These are phyloP conservation scores for Blastobotrys robertii DNA, from an alignment of 805 yeast species.

Conservation along the genomic window DNA sequence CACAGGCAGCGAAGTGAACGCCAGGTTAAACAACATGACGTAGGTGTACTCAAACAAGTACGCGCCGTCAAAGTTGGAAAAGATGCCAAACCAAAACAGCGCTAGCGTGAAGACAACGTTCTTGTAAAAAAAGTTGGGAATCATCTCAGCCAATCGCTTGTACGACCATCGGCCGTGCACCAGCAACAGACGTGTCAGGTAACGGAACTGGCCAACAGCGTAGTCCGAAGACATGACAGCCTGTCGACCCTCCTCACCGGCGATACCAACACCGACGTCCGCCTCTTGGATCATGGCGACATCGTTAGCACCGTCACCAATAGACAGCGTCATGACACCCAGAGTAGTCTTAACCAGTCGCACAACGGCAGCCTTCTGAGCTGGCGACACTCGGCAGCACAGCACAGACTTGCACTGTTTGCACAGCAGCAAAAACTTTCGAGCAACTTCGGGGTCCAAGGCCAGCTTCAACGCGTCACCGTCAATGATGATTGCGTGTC, in stretches of 20 bases:
- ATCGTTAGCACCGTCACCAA: conserved; percentile 84
- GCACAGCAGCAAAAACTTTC: conserved; percentile 59
- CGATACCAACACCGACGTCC: conserved; percentile 76
- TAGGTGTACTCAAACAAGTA: conserved; percentile 71
- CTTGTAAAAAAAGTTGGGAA: conserved; percentile 73
- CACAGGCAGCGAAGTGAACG: conserved; percentile 74
- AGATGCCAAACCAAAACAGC: conserved; percentile 71
- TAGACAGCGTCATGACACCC: conserved; percentile 69
- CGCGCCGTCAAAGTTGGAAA: conserved; percentile 61
- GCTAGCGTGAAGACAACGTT: conserved; percentile 67
- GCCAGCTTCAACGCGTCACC: conserved; percentile 57
- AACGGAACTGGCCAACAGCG: conserved; percentile 73
- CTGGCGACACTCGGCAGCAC: conserved; percentile 80
- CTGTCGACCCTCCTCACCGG: conserved; percentile 81
- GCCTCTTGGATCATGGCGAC: conserved; percentile 87
- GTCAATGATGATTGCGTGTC: conserved; percentile 58
- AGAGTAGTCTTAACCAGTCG: conserved; percentile 54
- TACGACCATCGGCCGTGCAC: conserved; percentile 83
- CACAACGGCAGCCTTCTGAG: conserved; percentile 74
- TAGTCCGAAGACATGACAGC: conserved; percentile 84
- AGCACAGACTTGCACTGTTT: conserved; percentile 69
- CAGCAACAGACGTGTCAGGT: conserved; percentile 50
- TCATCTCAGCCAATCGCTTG: conserved; percentile 65
- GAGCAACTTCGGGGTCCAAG: conserved; percentile 34
- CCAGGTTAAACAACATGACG: conserved; percentile 72